phyloP scores from a whole-genome alignment of 2,329 filamentous ascomycete genomes.

The Metarhizium guizhouense region DNA sequence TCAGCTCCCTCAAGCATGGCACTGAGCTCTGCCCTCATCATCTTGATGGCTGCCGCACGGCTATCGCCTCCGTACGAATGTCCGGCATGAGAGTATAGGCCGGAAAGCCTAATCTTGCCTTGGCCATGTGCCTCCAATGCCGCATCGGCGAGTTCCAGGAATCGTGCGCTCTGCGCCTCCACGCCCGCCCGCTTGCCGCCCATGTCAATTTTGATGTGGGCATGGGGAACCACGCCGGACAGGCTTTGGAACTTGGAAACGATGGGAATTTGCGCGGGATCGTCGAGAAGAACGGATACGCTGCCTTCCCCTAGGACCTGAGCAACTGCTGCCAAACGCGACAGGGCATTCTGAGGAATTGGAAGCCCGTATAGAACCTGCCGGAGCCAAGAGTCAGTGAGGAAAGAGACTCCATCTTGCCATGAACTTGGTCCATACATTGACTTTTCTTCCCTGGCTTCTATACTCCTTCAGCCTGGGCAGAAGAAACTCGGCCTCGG shows the following conservation, averaged over 20 bases:
- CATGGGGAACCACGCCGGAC: slow-evolving; percentile 38
- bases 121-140: slow-evolving; percentile 16
- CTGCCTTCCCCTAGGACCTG: slow-evolving; percentile 43
- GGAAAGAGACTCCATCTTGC: neutral
- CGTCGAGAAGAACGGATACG: slow-evolving; percentile 61
- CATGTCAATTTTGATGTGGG: slow-evolving; percentile 69
- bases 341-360: slow-evolving; percentile 49
- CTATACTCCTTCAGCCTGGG: slow-evolving; percentile 52
- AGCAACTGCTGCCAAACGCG: slow-evolving; percentile 50
- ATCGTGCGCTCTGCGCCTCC: slow-evolving; percentile 33
- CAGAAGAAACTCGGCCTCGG: slow-evolving; percentile 60
- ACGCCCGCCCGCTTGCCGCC: slow-evolving; percentile 65
- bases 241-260: slow-evolving; percentile 32
- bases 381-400: neutral
- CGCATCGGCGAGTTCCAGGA: slow-evolving; percentile 37
- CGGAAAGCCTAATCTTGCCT: slow-evolving; percentile 38
- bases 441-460: slow-evolving; percentile 42
- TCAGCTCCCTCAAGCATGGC: slow-evolving; percentile 18
- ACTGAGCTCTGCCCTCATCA: slow-evolving; percentile 21
- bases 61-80: slow-evolving; percentile 52
- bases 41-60: slow-evolving; percentile 19
- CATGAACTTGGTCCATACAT: slow-evolving; percentile 33
- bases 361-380: slow-evolving; percentile 67
- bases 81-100: slow-evolving; percentile 66
- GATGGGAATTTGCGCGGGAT: slow-evolving; percentile 48